phyloP scores from a whole-genome alignment of 495 filamentous ascomycete species.

The Achaetomiella virescens region DNA sequence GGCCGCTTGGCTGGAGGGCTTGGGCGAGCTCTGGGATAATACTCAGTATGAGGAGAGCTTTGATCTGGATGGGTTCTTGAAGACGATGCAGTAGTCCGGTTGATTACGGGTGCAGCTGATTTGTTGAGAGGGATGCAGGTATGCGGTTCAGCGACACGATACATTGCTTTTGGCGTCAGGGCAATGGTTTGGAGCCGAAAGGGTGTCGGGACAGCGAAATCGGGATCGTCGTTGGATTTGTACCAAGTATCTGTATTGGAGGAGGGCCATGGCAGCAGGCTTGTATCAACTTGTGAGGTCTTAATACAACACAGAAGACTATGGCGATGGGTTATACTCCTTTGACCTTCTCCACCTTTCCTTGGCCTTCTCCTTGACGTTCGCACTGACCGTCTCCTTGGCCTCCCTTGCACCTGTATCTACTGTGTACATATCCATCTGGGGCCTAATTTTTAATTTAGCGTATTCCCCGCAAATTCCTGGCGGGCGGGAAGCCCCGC shows the following conservation, averaged over 20 bases:
- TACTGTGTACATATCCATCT: too few species aligned
- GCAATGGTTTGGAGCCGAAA: background rate
- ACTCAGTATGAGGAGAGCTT: slow-evolving; percentile 95
- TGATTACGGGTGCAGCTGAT: background rate
- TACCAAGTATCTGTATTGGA: background rate
- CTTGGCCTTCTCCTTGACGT: too few species aligned
- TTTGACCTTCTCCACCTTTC: too few species aligned
- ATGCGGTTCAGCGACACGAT: background rate
- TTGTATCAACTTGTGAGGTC: background rate
- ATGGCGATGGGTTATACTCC: background rate
- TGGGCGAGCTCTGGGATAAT: slow-evolving; percentile 96
- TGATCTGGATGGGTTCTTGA: slow-evolving; percentile 85
- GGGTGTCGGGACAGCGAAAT: slow-evolving; percentile 6
- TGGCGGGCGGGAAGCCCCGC: background rate
- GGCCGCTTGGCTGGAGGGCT: slow-evolving; percentile 82
- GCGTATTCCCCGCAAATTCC: background rate
- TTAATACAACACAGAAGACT: too few species aligned
- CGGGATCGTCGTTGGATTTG: background rate
- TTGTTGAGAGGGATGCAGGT: background rate
- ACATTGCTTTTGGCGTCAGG: background rate
- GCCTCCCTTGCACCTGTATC: too few species aligned
- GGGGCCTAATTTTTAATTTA: background rate
- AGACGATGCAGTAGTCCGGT: slow-evolving; percentile 61
- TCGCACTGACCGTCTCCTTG: too few species aligned
- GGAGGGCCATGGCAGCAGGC: background rate